Percentiles rank a stretch among this genome's conserved stretches.
Conservation (phyloP, 1,284 basidiomycete genomes). For the Hemileia vastatrix region DNA sequence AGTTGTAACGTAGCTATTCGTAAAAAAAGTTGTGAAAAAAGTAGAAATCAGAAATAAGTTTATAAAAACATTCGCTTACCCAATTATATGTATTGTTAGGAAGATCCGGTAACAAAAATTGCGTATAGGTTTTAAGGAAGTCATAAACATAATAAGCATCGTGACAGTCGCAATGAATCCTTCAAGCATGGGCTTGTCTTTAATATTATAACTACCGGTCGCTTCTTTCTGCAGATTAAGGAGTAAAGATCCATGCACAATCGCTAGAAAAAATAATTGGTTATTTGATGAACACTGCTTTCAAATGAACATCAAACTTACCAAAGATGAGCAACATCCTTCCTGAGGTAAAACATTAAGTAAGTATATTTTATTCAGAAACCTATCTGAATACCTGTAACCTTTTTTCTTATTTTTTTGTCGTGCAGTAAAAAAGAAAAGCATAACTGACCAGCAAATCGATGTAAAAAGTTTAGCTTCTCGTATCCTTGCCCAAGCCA, state of each 20-base stretch:
- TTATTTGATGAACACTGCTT: neutral
- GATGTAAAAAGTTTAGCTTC: slow-evolving; percentile 15
- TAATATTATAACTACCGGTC: neutral
- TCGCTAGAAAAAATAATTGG: neutral
- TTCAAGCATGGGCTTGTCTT: neutral
- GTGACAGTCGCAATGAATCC: slow-evolving; percentile 5
- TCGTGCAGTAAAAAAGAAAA: neutral
- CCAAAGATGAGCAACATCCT: slow-evolving; percentile 17
- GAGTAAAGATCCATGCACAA: slow-evolving; percentile 12
- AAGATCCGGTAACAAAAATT: slow-evolving; percentile 11
- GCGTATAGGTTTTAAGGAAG: neutral
- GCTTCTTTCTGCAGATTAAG: neutral
- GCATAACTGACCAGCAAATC: slow-evolving; percentile 2
- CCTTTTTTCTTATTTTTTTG: too few species aligned
- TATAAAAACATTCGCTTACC: neutral
- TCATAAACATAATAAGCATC: neutral
- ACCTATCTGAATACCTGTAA: too few species aligned
- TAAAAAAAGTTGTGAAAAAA: too few species aligned
- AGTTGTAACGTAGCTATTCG: slow-evolving; percentile 5
- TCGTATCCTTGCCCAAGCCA: slow-evolving; percentile 15
- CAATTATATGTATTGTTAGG: slow-evolving; percentile 6
- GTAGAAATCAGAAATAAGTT: neutral
- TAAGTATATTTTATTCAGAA: too few species aligned
- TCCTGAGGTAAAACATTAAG: neutral
- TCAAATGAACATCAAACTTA: slow-evolving; percentile 4